Percentiles rank a stretch among this genome's conserved stretches.
phyloP scores from a whole-genome alignment of 495 filamentous ascomycete species.

The Penicillium roqueforti region DNA sequence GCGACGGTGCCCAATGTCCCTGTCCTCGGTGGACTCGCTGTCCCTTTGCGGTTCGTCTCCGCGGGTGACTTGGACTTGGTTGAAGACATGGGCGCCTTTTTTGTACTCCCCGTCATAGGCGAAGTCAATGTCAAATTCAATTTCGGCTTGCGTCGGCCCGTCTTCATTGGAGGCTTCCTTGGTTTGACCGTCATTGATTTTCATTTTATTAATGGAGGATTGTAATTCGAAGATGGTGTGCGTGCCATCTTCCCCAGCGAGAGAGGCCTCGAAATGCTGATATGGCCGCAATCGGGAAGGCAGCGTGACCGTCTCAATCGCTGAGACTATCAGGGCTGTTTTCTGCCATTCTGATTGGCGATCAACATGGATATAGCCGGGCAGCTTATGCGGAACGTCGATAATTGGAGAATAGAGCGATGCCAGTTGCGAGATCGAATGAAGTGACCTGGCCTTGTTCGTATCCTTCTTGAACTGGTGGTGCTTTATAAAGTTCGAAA shows the following conservation, averaged over 20 bases:
- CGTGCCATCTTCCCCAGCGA: slow-evolving; percentile 69
- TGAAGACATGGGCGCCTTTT: slow-evolving; percentile 56
- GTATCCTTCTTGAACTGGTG: slow-evolving; percentile 52
- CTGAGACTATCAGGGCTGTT: slow-evolving; percentile 70
- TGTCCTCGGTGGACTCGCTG: slow-evolving; percentile 20
- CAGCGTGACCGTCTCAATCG: slow-evolving; percentile 75
- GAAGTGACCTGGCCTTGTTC: slow-evolving; percentile 67
- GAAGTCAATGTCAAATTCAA: slow-evolving; percentile 56
- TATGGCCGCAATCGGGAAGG: slow-evolving; percentile 64
- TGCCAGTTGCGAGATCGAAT: slow-evolving; percentile 62
- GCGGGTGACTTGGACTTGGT: slow-evolving; percentile 49
- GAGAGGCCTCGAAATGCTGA: slow-evolving; percentile 60
- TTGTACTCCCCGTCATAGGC: slow-evolving; percentile 41
- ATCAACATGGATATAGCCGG: slow-evolving; percentile 60
- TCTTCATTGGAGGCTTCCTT: slow-evolving; percentile 17
- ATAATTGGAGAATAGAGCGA: slow-evolving; percentile 78
- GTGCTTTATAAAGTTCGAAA: slow-evolving; percentile 10
- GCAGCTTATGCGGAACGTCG: slow-evolving; percentile 52
- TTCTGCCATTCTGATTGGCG: slow-evolving; percentile 71
- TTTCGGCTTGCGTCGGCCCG: slow-evolving; percentile 20
- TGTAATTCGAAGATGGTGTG: slow-evolving; percentile 76
- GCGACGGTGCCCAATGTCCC: slow-evolving; percentile 31
- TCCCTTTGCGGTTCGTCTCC: slow-evolving; percentile 40
- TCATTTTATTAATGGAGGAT: slow-evolving; percentile 42
- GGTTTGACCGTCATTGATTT: slow-evolving; percentile 13